These are phyloP conservation scores for Gaultheria prostrata DNA, from an alignment of 148 eudicot genomes.

Conservation along the genomic window DNA sequence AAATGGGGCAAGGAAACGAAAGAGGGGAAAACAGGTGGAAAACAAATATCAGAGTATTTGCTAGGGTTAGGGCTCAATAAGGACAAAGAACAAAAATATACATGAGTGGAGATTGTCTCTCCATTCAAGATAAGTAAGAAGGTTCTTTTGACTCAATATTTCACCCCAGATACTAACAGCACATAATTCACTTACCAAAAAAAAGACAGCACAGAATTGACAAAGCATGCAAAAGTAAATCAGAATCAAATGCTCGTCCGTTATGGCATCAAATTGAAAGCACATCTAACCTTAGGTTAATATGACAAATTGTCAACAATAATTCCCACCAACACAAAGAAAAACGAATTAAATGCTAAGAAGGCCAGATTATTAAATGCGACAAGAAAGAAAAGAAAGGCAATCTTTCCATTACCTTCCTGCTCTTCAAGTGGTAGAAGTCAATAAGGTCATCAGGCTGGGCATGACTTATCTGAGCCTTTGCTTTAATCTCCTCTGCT, in stretches of 20 bases:
- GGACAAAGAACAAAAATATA: neutral
- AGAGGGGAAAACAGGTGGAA: neutral
- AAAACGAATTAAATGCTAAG: neutral
- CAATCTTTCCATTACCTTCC: conserved; percentile 57
- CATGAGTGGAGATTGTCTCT: neutral
- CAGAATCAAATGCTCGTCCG: neutral
- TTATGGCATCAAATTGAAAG: neutral
- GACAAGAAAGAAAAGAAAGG: neutral
- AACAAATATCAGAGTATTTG: neutral
- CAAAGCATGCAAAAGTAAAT: conserved; percentile 1
- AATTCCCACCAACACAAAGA: neutral
- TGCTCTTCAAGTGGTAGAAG: conserved; percentile 93
- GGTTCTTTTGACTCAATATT: neutral
- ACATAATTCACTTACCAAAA: neutral
- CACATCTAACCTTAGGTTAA: neutral
- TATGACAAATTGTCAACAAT: neutral
- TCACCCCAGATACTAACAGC: neutral
- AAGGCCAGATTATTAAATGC: neutral
- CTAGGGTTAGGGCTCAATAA: neutral
- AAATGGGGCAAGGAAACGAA: neutral
- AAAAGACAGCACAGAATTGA: neutral
- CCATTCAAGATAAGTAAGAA: neutral
- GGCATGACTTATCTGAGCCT: conserved; percentile 78
- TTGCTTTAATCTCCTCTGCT: conserved; percentile 85
- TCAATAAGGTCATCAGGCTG: conserved; percentile 98